Base-by-base conservation (phyloP, 1,284 basidiomycete genomes). In the Malassezia sympodialis region DNA sequence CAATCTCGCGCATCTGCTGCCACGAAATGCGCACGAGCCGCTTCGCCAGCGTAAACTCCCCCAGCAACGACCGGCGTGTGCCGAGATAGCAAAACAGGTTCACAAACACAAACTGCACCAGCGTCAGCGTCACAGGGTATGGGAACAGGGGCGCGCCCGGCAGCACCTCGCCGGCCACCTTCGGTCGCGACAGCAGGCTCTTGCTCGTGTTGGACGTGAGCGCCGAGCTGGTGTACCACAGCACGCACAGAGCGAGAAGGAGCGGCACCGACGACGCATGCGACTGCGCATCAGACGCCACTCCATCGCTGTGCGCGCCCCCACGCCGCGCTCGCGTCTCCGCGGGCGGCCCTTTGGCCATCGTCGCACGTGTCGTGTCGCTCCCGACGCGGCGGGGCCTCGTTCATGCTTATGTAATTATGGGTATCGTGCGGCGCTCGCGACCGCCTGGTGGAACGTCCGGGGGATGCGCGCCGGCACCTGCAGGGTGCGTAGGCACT, bases 21-120 rank as follows among this genome's bases (percentile, higher is more conserved):
- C 76, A 78, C 3, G 84, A 42, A 7, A 57, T 87, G 0, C 90
- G 90, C 21, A 73, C 67, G 47, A 72, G 64, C 27, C 77, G 67
- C 2, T 66, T 62, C 49, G 71, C 51, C 27, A 65, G 51, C 30
- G 60, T 52, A 12, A 67, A 32, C 42, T 62, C 19, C 31, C 62
- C 47, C 47, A 66, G 49, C 46, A 70, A 39, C 21, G 45, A 46
- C 3, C 42, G 57, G 10, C 60, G 67, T 21, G 63, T 62, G 51
- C 62, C 68, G 31, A 93, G 75, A 57, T 87, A 79, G 71, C 88
- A 94, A 76, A 87, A 93, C 14, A 79, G 79, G 11, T 90, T 86
- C 51, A 96, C 87, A 73, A 96, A 96, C 61, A 84, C 87, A 75
- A 98, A 98, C 76, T 99, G 94, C 65, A 96, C 81, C 72, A 96